phyloP scores from a whole-genome alignment of 306 rosid species.

The Castanea mollissima region DNA sequence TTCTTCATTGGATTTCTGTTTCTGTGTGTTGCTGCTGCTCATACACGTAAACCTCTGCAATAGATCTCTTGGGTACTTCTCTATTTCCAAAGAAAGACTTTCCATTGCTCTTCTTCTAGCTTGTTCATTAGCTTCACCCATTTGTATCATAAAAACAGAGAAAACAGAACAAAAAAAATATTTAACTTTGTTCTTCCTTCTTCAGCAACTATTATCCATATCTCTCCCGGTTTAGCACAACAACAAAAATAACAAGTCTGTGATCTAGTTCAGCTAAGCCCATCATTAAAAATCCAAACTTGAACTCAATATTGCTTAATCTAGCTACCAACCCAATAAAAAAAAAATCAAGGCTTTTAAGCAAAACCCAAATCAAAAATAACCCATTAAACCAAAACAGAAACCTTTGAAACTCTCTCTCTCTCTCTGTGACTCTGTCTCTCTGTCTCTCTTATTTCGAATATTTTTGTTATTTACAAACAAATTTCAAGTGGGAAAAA shows the following conservation, averaged over 20 bases:
- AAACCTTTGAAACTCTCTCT: background rate
- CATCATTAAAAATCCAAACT: slow-evolving; percentile 22
- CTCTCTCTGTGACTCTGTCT: background rate
- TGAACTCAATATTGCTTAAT: slow-evolving; percentile 10
- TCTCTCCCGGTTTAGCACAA: background rate
- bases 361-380: slow-evolving; percentile 21
- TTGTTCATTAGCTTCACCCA: slow-evolving; percentile 56
- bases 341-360: slow-evolving; percentile 10
- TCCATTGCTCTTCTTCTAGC: slow-evolving; percentile 43
- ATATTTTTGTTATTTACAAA: background rate
- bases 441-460: background rate
- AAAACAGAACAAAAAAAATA: background rate
- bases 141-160: slow-evolving; percentile 1
- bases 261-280: slow-evolving; percentile 36
- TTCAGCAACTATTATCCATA: slow-evolving; percentile 15
- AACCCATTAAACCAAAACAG: background rate
- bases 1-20: slow-evolving; percentile 19
- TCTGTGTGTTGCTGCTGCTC: slow-evolving; percentile 19
- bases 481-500: slow-evolving; percentile 10
- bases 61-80: slow-evolving; percentile 79
- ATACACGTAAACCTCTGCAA: slow-evolving; percentile 52
- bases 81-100: slow-evolving; percentile 39
- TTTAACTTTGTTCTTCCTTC: background rate
- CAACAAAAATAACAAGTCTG: background rate
- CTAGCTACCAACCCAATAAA: background rate